These are phyloP conservation scores for Sugiyamaella castrensis DNA, from an alignment of 1,139 yeast species.

Conservation along the genomic window DNA sequence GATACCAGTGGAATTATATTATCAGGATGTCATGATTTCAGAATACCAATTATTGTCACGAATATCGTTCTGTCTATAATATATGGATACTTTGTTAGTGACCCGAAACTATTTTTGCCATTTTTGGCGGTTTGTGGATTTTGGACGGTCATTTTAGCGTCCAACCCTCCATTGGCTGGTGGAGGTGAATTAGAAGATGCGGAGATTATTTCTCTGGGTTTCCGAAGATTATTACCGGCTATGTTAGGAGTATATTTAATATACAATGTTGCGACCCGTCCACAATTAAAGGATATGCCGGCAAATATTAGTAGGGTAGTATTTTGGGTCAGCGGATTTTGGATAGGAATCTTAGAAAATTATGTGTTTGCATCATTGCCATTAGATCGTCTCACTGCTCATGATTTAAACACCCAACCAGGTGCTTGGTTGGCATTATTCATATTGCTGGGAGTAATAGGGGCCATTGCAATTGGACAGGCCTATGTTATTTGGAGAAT, in stretches of 20 bases:
- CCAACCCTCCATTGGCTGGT: constrained; percentile 79
- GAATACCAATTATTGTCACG: constrained; percentile 53
- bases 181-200: constrained; percentile 52
- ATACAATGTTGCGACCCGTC: constrained; percentile 56
- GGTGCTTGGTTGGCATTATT: constrained; percentile 72
- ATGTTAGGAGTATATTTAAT: constrained; percentile 67
- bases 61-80: constrained; percentile 59
- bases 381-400: constrained; percentile 71
- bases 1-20: constrained; percentile 33
- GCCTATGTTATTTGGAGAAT: constrained; percentile 77
- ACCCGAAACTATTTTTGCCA: constrained; percentile 56
- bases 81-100: constrained; percentile 56
- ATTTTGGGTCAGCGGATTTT: constrained; percentile 76
- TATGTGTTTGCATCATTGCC: constrained; percentile 86
- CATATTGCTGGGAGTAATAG: constrained; percentile 46
- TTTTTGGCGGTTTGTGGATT: constrained; percentile 63
- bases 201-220: constrained; percentile 62
- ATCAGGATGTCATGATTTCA: constrained; percentile 62
- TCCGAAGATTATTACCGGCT: constrained; percentile 73
- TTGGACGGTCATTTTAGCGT: constrained; percentile 77
- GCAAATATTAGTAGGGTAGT: constrained; percentile 50
- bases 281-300: constrained; percentile 30
- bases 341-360: constrained; percentile 84
- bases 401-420: constrained; percentile 68
- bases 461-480: constrained; percentile 61